These are phyloP conservation scores for Rhododendron vialii DNA, from an alignment of 148 eudicot genomes.

Conservation along the genomic window DNA sequence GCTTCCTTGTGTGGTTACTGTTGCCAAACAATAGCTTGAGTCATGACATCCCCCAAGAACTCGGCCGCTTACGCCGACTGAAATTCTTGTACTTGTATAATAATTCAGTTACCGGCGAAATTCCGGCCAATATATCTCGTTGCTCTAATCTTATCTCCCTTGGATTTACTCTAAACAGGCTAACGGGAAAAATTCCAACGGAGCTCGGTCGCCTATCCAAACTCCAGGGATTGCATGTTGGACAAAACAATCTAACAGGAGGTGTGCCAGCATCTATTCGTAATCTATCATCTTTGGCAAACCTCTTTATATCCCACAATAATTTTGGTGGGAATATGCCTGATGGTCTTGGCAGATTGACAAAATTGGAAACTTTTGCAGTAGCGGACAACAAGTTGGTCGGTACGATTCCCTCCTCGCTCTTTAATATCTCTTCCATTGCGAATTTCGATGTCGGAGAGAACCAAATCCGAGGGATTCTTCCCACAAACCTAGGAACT, in stretches of 20 bases:
- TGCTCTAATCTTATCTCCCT: too few species aligned
- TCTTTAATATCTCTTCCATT: neutral
- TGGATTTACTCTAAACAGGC: too few species aligned
- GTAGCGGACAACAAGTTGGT: neutral
- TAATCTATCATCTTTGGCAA: neutral
- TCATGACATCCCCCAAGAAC: too few species aligned
- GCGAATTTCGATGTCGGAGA: rapidly evolving
- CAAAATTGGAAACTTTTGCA: neutral
- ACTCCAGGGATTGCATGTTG: neutral
- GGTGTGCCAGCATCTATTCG: neutral
- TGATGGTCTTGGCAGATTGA: neutral
- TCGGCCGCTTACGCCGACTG: too few species aligned
- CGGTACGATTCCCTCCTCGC: neutral
- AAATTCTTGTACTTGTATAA: too few species aligned
- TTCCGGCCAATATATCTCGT: too few species aligned
- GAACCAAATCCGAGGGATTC: neutral
- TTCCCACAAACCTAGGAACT: too few species aligned
- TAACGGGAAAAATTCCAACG: neutral
- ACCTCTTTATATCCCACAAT: neutral
- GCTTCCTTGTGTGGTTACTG: too few species aligned
- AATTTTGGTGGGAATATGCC: neutral
- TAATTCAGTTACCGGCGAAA: too few species aligned
- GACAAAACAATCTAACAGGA: neutral
- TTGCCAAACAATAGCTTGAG: too few species aligned
- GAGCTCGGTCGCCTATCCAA: neutral